Base-by-base conservation (phyloP, 768 basidiomycete genomes). In the Phylloporus rhodoxanthus region DNA sequence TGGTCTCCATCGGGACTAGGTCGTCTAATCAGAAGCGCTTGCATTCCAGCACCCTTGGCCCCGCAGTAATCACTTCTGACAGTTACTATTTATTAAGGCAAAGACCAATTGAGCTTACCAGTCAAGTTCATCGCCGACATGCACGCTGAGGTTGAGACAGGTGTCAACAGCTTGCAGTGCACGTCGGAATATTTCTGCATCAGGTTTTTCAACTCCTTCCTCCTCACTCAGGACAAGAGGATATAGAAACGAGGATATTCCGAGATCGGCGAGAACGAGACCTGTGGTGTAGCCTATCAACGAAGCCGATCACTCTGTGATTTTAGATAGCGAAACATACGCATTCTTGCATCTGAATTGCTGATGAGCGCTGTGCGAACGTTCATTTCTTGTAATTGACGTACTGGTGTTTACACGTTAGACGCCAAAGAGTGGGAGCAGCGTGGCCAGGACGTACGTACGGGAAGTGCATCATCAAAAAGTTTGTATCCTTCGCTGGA, bases 61-160 rank as follows among this genome's bases (percentile, higher is more conserved):
- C 85, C 87, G 10, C 71, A 33, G 60, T 84, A 88, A 57, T 89
- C 87, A 43, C 87, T 89, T 56, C 8, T 30, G 19, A 20, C 38
- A 30, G 51, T 56, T 37, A 51, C 11, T 33, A 37, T 44, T 30
- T 41, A 45, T 29, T 21, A 33, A 9, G 43, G 25, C 20, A 33
- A n/a, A 17, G 13, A 20, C 21, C 20, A 4, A 39, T 26, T 15
- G n/a, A 37, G 54, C 77, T 54, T 56, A 87, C 88, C 77, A 75
- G 43, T 72, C 61, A 26, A 87, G 61, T 54, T 90, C 87, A 60
- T 91, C 88, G 1, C 89, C 89, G 34, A 91, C 76, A 55, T 91
- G 88, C 17, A 90, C 59, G 30, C 75, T 76, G 57, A 85, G 72
- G 30, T 58, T 45, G 6, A 47, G 26, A 34, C 32, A 42, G 4